A percentile compares a stretch with the other conserved stretches of the same genome.
Evolutionary conservation across 768 basidiomycete genomes (phyloP).

Genomic region (Mrakia hoshinonis): DNA sequence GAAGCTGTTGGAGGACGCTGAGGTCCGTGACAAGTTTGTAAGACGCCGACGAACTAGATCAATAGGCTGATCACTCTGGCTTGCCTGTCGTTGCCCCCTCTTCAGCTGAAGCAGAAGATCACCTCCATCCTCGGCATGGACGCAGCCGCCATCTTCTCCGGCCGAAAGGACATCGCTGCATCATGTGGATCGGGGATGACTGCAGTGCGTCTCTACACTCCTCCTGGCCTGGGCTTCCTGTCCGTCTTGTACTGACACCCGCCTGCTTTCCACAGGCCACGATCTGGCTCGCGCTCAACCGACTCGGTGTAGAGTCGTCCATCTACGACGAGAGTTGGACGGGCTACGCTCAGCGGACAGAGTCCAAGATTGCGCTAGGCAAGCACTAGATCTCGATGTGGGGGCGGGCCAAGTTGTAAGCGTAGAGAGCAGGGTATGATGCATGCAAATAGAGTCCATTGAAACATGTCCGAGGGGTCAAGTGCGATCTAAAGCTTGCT

Average conservation of each 20-base stretch:
- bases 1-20: constrained; percentile 10
- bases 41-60: background rate
- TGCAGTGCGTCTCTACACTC: constrained; percentile 1
- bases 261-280: constrained; percentile 42
- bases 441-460: background rate
- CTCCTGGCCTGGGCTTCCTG: background rate
- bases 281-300: constrained; percentile 82
- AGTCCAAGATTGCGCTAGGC: constrained; percentile 63
- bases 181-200: constrained; percentile 27
- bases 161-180: constrained; percentile 6
- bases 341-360: constrained; percentile 70
- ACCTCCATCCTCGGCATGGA: constrained; percentile 3
- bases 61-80: too few species aligned
- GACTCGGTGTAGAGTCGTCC: constrained; percentile 44
- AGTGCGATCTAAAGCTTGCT: constrained; percentile 2
- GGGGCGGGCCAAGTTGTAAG: too few species aligned
- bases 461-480: too few species aligned
- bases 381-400: constrained; percentile 21
- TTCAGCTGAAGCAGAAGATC: constrained; percentile 14
- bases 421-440: too few species aligned
- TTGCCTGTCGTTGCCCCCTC: background rate
- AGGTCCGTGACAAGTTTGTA: background rate
- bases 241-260: too few species aligned
- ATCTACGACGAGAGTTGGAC: constrained; percentile 99
- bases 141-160: constrained; percentile 17